Percentiles rank a stretch among this genome's conserved stretches.
Conservation (phyloP, 129 eudicot species). For the Rutidosis leptorrhynchoides region DNA sequence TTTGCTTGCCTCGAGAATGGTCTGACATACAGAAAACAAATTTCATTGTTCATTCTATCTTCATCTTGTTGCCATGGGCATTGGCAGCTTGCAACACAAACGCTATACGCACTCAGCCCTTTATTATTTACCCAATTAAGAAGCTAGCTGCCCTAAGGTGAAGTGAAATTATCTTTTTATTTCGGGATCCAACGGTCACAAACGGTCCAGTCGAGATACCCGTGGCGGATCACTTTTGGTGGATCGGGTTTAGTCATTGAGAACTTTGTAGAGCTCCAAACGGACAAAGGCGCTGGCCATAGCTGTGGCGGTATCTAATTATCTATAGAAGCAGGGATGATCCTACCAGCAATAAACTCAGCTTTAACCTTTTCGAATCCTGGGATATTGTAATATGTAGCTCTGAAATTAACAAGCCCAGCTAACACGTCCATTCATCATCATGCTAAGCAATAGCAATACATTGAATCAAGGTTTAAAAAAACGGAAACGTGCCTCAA, state of each 20-base stretch:
- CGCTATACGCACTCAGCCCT: conserved; percentile 81
- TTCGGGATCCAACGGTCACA: conserved; percentile 91
- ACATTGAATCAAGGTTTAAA: background rate
- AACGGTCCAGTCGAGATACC: conserved; percentile 87
- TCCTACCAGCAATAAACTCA: conserved; percentile 91
- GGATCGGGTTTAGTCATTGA: conserved; percentile 97
- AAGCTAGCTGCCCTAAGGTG: conserved; percentile 63
- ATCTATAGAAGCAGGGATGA: conserved; percentile 99
- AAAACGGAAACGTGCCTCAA: background rate
- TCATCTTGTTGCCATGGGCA: too few species aligned
- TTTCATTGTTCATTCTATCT: too few species aligned
- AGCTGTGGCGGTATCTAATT: conserved; percentile 93
- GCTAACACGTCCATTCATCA: conserved; percentile 94
- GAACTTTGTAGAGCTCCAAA: conserved; percentile 90
- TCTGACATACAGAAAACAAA: conserved; percentile 70
- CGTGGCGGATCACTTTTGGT: conserved; percentile 78
- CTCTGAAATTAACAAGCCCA: conserved; percentile 95
- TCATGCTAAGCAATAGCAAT: conserved; percentile 57
- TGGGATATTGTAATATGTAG: conserved; percentile 88
- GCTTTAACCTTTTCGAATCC: conserved; percentile 96
- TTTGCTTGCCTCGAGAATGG: conserved; percentile 83
- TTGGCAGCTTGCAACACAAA: conserved; percentile 82
- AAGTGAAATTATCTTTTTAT: conserved; percentile 66
- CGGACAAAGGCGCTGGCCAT: conserved; percentile 96
- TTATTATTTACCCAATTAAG: conserved; percentile 72